A percentile compares a stretch with the other conserved stretches of the same genome.
Conservation (phyloP, 2,329 filamentous ascomycete genomes). For the Beauveria rudraprayagi region DNA sequence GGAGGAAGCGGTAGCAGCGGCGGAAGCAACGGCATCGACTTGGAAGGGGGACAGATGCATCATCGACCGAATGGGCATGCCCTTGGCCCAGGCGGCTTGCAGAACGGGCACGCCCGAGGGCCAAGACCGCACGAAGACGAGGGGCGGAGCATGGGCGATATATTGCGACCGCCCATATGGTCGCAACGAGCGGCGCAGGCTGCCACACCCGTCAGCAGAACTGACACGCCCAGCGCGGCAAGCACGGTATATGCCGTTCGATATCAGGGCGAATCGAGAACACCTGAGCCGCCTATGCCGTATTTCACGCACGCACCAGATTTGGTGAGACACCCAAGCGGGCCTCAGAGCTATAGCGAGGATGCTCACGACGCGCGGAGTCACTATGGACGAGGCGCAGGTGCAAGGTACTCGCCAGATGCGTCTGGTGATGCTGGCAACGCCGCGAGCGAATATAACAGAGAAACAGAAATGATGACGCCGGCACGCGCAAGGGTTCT, state of each 20-base stretch:
- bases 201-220: slow-evolving; percentile 50
- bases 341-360: slow-evolving; percentile 5
- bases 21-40: slow-evolving; percentile 20
- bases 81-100: background rate
- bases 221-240: slow-evolving; percentile 55
- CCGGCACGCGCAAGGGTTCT: background rate
- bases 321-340: slow-evolving; percentile 3
- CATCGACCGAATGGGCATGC: background rate
- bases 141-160: slow-evolving; percentile 23
- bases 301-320: background rate
- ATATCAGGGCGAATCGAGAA: slow-evolving; percentile 48
- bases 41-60: slow-evolving; percentile 12
- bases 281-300: slow-evolving; percentile 32
- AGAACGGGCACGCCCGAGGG: slow-evolving; percentile 18
- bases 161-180: slow-evolving; percentile 45
- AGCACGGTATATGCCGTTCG: slow-evolving; percentile 57
- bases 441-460: background rate
- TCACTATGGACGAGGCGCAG: background rate
- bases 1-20: slow-evolving; percentile 22
- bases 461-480: background rate
- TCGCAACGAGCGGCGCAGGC: slow-evolving; percentile 46
- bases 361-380: background rate
- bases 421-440: background rate
- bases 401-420: background rate
- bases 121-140: slow-evolving; percentile 16